Base-by-base conservation (phyloP, 2,329 filamentous ascomycete species). In the Colletotrichum nymphaeae region DNA sequence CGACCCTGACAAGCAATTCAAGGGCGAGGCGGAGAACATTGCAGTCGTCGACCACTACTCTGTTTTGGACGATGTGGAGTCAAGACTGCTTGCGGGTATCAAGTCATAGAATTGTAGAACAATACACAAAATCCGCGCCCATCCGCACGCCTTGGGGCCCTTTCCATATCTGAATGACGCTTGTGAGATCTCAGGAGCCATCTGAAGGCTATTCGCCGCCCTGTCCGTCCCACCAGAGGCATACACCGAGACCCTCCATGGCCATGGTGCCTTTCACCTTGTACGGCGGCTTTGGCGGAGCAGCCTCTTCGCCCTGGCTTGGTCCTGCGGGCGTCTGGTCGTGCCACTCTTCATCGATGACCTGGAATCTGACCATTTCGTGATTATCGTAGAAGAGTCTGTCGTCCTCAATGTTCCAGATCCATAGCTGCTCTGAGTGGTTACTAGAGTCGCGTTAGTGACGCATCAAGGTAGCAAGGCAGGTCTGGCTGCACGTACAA, bases 1-100 rank as follows among this genome's bases (percentile, higher is more conserved):
- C 79, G 97, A 99, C 81, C 95, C 95, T 0, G 94, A 98, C 84
- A 99, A 99, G 88, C 90, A 98, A 82, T 99, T 98, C 84, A 88
- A 93, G 81, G 94, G 88, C 59, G 97, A 99, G 85, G 94, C 94
- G 3, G 97, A 99, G 88, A 99, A 99, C 83, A 84, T 99, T 75
- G 95, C 97, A 78, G 97, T 99, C 28, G 89, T 97, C 79, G 95
- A 98, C 82, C 96, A 98, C 83, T 94, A 95, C 81, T 98, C 94
- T 79, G 94, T 98, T 75, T 86, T 98, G 72, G 94, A 97, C 78
- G 93, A 93, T 22, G 93, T 98, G 71, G 95, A 98, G 86, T 90
- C 95, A 80, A 91, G 97, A 80, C 86, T 99, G 72, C 85, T 98
- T 79, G 88, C 88, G 80, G 84, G 84, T 83, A 82, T 85, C 80